These are phyloP conservation scores for Sarcodon sp. DNA, from an alignment of 768 basidiomycete genomes.

Conservation along the genomic window DNA sequence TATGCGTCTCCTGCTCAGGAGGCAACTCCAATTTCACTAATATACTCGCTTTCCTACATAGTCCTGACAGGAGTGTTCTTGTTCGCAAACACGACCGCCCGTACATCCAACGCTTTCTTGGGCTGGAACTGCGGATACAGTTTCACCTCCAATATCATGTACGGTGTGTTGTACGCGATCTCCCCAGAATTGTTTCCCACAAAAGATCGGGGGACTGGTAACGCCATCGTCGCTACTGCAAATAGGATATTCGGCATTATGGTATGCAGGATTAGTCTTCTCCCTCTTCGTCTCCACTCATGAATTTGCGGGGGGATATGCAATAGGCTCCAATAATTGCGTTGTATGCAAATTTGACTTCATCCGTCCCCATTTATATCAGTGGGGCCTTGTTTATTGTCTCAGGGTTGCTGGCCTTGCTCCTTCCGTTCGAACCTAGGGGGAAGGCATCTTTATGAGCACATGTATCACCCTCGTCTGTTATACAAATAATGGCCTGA, in stretches of 20 bases:
- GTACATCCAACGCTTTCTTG: slow-evolving; percentile 35
- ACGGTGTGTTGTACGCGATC: slow-evolving; percentile 28
- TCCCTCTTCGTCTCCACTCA: background rate
- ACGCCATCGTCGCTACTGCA: slow-evolving; percentile 35
- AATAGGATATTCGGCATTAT: slow-evolving; percentile 51
- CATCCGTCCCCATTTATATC: slow-evolving; percentile 41
- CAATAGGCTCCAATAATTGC: slow-evolving; percentile 35
- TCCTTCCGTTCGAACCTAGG: slow-evolving; percentile 44
- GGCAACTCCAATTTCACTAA: slow-evolving; percentile 1
- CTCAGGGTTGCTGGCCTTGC: slow-evolving; percentile 31
- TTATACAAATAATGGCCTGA: no score
- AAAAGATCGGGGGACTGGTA: slow-evolving; percentile 41
- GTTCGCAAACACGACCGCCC: slow-evolving; percentile 42
- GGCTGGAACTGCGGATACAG: slow-evolving; percentile 49
- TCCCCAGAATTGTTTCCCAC: slow-evolving; percentile 44
- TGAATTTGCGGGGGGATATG: background rate
- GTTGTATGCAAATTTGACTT: slow-evolving; percentile 31
- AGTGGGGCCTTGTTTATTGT: slow-evolving; percentile 39
- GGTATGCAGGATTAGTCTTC: slow-evolving; percentile 16
- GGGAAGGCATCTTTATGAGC: slow-evolving; percentile 40
- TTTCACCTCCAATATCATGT: slow-evolving; percentile 46
- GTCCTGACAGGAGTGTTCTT: slow-evolving; percentile 45
- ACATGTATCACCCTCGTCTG: slow-evolving; percentile 9
- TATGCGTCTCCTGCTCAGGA: slow-evolving; percentile 7
- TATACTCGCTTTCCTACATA: slow-evolving; percentile 6